These are phyloP conservation scores for Papilionanthe hybrid DNA, from an alignment of 116 monocot genomes.

Conservation along the genomic window DNA sequence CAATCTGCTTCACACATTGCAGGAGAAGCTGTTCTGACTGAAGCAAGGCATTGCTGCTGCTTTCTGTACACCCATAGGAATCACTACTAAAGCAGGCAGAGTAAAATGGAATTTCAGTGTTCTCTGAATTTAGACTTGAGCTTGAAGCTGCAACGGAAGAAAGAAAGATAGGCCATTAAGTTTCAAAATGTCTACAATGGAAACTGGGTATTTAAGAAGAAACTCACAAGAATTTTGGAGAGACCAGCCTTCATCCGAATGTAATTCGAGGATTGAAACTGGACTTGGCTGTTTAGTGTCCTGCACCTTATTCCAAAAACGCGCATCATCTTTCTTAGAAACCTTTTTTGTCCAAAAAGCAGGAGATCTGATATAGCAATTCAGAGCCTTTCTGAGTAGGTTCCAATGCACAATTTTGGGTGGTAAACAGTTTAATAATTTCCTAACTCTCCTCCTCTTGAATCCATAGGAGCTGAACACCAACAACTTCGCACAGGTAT, in stretches of 20 bases:
- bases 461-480: slow-evolving; percentile 7
- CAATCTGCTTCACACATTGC: slow-evolving; percentile 10
- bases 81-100: background rate
- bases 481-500: background rate
- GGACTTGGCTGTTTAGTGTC: slow-evolving; percentile 5
- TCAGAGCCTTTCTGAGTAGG: slow-evolving; percentile 17
- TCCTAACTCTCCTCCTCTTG: slow-evolving; percentile 11
- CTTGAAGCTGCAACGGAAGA: background rate
- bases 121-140: background rate
- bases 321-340: no score
- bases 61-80: background rate
- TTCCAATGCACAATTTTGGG: slow-evolving; percentile 19
- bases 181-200: background rate
- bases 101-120: background rate
- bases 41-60: background rate
- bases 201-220: background rate
- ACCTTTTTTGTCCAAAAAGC: background rate
- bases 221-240: slow-evolving; percentile 15
- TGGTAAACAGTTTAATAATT: slow-evolving; percentile 6
- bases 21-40: slow-evolving; percentile 1
- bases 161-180: background rate
- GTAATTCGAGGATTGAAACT: background rate
- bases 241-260: background rate
- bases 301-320: slow-evolving; percentile 16
- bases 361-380: background rate